Percentiles rank a stretch among this genome's conserved stretches.
Conservation (phyloP, 2,329 filamentous ascomycete species). For the Trichoderma sp. region DNA sequence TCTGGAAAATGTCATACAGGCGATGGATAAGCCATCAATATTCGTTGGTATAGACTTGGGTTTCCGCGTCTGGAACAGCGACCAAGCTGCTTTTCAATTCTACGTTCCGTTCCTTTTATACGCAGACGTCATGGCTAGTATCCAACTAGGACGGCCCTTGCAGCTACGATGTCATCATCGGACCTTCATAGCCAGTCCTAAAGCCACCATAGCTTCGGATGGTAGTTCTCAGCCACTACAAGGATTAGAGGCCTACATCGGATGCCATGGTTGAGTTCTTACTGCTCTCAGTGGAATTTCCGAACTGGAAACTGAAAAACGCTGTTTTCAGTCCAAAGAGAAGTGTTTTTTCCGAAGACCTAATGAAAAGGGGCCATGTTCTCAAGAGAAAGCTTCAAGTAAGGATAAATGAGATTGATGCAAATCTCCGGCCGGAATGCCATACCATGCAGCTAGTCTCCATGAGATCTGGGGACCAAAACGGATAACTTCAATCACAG, state of each 20-base stretch:
- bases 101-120: conserved; percentile 39
- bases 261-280: conserved; percentile 11
- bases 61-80: conserved; percentile 36
- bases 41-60: background rate
- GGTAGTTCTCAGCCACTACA: background rate
- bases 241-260: background rate
- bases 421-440: background rate
- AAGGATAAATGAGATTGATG: background rate
- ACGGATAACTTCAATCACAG: background rate
- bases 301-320: background rate
- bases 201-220: background rate
- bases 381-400: background rate
- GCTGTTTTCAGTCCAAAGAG: background rate
- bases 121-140: conserved; percentile 25
- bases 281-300: background rate
- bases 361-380: background rate
- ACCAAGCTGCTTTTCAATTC: conserved; percentile 42
- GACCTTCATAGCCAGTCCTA: background rate
- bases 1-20: background rate
- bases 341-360: background rate
- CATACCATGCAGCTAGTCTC: background rate
- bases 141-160: background rate
- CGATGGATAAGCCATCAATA: background rate
- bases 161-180: background rate
- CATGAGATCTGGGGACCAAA: background rate